Base-by-base conservation (phyloP, 2,329 filamentous ascomycete genomes). In the Botrytis pseudocinerea region DNA sequence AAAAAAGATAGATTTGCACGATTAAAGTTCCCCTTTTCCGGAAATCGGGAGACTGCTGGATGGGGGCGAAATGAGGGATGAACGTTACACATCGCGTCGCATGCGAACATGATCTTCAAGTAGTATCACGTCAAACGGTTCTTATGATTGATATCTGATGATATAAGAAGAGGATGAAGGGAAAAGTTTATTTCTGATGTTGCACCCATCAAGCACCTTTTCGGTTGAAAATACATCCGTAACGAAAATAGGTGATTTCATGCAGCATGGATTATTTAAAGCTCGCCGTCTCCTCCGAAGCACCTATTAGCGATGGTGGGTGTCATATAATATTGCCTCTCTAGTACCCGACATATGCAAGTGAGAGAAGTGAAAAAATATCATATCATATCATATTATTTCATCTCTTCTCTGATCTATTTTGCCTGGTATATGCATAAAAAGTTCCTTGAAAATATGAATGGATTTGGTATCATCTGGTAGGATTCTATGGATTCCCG, bases 81-180 rank as follows among this genome's bases (percentile, higher is more conserved):
- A 40, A 61, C 5, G 54, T 62, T 70, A 62, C 48, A 70, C 44
- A 7, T 46, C 42, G 28, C 35, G 40, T 22, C 38, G 68, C 40
- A 48, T 70, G 44, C 20, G 28, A 61, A 70, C 69, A 70, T 70
- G 57, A 38, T 46, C 69, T 70, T 38, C 22, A 70, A 63, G 69
- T 44, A 70, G 69, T 63, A 51, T 63, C 40, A 63, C 69, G 40
- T 46, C 40, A 70, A 60, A 35, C 7, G 40, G 38, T 62, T 54
- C 32, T 66, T 51, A 28, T 66, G 46, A 54, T 66, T 54, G 46
- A 54, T 28, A 66, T 63, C 60, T 46, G 40, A 64, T 46, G 40
- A 64, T 46, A 64, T 32, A 64, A 44, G 61, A n/a, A 44, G 40
- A 22, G 22, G 61, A 28, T 14, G 16, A 18, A n/a, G n/a, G 7